These are phyloP conservation scores for Pezicula neosporulosa DNA, from an alignment of 2,329 filamentous ascomycete genomes.

Conservation along the genomic window DNA sequence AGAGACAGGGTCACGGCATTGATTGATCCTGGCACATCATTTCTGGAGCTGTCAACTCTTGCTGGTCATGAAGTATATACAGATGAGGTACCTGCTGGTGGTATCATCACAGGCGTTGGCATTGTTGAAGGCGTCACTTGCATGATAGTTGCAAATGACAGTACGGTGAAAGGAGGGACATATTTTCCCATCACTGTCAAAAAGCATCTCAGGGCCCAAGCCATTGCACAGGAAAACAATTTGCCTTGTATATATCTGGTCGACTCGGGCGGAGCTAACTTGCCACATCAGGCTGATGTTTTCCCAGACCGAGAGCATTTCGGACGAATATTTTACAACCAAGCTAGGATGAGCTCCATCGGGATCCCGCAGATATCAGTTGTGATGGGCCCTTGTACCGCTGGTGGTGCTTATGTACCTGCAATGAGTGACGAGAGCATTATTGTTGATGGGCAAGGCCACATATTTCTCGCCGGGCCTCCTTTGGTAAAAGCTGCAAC, in stretches of 20 bases:
- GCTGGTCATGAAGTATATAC: conserved; percentile 84
- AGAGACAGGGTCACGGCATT: conserved; percentile 84
- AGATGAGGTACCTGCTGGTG: conserved; percentile 81
- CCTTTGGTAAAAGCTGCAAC: conserved; percentile 95
- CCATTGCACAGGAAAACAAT: conserved; percentile 84
- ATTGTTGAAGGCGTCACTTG: conserved; percentile 88
- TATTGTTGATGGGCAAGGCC: conserved; percentile 93
- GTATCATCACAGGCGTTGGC: conserved; percentile 90
- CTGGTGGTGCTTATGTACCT: conserved; percentile 91
- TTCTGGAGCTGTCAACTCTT: conserved; percentile 90
- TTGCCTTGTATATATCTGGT: conserved; percentile 89
- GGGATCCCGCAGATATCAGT: conserved; percentile 93
- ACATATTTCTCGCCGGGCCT: conserved; percentile 93
- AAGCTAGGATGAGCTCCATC: conserved; percentile 84
- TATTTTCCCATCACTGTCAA: conserved; percentile 98
- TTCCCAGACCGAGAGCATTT: conserved; percentile 96
- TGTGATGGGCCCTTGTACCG: conserved; percentile 96
- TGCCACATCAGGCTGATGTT: conserved; percentile 92
- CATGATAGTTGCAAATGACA: conserved; percentile 93
- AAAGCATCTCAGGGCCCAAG: conserved; percentile 91
- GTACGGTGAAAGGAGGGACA: conserved; percentile 94
- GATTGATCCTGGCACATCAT: conserved; percentile 84
- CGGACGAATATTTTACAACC: conserved; percentile 94
- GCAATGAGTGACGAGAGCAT: conserved; percentile 98
- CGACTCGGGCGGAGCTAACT: conserved; percentile 91